Evolutionary conservation across 495 filamentous ascomycete species (phyloP), one percentile per base, ranked within the genome.

Genomic region (Neurospora sp.): DNA sequence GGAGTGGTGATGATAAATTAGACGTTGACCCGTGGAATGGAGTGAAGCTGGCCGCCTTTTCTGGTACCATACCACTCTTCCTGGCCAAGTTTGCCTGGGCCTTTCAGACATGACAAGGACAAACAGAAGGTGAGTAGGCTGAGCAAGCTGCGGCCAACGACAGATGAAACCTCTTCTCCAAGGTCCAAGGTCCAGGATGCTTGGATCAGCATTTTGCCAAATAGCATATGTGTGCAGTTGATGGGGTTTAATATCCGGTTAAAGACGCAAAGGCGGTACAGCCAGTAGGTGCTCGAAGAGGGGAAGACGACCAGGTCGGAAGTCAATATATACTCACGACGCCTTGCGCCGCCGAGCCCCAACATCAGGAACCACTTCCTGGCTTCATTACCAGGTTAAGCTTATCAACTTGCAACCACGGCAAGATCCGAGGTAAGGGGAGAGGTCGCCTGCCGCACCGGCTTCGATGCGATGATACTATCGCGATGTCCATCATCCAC

Each of bases 131-230:
- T 18, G 53, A 74, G 71, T 71, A 72, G 70, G 45, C 44, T 38
- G 42, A 65, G 69, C 69, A 45, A 41, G 22, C 10, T n/a, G 35
- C 37, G 16, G 39, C 20, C 69, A 73, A 47, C 44, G 73, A 70
- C 69, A 9, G 68, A 68, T 27, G 41, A 37, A 39, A 71, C 73
- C 41, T 73, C 41, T 72, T 71, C 47, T 72, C 70, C 74, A 76
- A 53, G 47, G n/a, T 14, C 47, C 47, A 59, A 59, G 53, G 27
- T 65, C 14, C 70, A 31, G 42, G 40, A 65, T 16, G 61, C 71
- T 69, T 69, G 73, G 76, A 77, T 76, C 74, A 69, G 68, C 76
- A 77, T 77, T 77, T 74, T 77, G 70, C 76, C 76, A 77, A 75
- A 77, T 71, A 76, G 71, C 59, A 70, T 31, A 68, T 76, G 73